Evolutionary conservation across 2,329 filamentous ascomycete species (phyloP).

Genomic region (Lecanicillium sp.): DNA sequence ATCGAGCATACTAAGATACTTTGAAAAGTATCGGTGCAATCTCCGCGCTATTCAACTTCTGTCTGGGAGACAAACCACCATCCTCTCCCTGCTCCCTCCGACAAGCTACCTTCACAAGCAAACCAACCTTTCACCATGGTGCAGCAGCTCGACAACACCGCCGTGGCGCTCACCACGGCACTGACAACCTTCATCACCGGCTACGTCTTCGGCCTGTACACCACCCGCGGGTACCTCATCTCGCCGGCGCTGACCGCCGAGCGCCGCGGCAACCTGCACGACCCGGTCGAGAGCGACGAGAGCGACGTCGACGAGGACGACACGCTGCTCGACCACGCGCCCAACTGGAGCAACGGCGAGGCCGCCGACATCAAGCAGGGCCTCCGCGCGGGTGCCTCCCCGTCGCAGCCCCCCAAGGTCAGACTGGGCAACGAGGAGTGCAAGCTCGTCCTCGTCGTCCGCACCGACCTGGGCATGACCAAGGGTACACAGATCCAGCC

Average conservation of each 20-base stretch:
- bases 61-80: too few relatives aligned
- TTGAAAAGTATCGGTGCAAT: too few relatives aligned
- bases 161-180: conserved; percentile 65
- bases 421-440: conserved; percentile 64
- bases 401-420: conserved; percentile 26
- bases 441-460: conserved; percentile 86
- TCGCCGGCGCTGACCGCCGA: conserved; percentile 51
- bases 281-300: conserved; percentile 63
- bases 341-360: conserved; percentile 59
- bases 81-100: neutral
- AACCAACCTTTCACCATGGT: conserved; percentile 28
- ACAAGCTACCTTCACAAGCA: neutral
- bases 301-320: conserved; percentile 60
- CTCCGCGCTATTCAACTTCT: too few relatives aligned
- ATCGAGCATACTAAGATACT: too few relatives aligned
- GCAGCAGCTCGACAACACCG: conserved; percentile 39
- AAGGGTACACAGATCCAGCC: conserved; percentile 60
- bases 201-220: conserved; percentile 76
- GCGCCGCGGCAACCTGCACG: conserved; percentile 48
- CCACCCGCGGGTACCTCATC: conserved; percentile 54
- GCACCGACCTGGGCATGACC: conserved; percentile 94
- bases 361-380: conserved; percentile 56
- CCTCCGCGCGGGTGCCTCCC: conserved; percentile 29
- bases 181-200: conserved; percentile 69
- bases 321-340: conserved; percentile 56